Base-by-base conservation (phyloP, 768 basidiomycete genomes). In the Tephrocybe sp. region DNA sequence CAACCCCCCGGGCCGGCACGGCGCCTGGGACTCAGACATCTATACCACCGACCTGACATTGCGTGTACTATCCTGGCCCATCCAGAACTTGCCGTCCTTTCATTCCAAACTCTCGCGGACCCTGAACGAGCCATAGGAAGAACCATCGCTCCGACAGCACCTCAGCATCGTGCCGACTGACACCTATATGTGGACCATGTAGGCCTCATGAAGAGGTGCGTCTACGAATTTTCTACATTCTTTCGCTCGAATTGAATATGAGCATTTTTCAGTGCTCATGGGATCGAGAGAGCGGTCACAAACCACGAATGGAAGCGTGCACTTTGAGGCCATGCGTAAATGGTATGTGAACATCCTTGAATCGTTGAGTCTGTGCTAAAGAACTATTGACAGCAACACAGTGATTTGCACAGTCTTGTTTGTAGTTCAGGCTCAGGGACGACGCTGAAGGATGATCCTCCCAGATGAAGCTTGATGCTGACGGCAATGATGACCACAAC, bases 281-380 rank as follows among this genome's bases (percentile, higher is more conserved):
- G 71, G 69, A 68, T 19, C 67, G 70, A 54, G 72, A 73, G 42
- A 67, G 61, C 18, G 65, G 68, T 11, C 71, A 72, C 22, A 68
- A 70, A 50, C 70, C 70, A 30, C 69, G 71, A 38, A 75, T 71
- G 10, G 74, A 75, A 61, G 71, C 71, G n/a, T n/a, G 19, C 71
- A 74, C 45, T 75, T 74, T 45, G 72, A 77, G 55, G 69, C 74
- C 4, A 65, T 76, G 63, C 63, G 69, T 41, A 72, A 75, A 54
- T 65, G 66, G 47, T 76, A 76, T 52, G 66, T 68, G 13, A 63
- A 68, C 27, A 62, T 69, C 27, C 68, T 77, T 23, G n/a, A n/a
- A n/a, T n/a, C n/a, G n/a, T n/a, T n/a, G 73, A 76, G 58, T 70
- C 73, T 1, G 57, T 69, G 44, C 58, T 78, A 12, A 73, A 74